phyloP scores from a whole-genome alignment of 179 eudicot species.

The Gypsophila paniculata region DNA sequence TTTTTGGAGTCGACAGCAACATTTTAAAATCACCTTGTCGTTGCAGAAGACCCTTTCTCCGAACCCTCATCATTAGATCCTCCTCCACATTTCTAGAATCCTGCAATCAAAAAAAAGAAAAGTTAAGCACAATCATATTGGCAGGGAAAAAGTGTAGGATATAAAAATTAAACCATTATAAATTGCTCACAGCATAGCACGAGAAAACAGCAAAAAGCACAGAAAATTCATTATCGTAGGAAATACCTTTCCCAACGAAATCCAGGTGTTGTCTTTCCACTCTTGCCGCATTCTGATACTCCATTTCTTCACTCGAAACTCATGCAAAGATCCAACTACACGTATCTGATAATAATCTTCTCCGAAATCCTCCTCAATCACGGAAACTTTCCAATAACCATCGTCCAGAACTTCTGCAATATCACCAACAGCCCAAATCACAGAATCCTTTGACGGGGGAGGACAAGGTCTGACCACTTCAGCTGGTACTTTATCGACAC shows the following conservation, averaged over 20 bases:
- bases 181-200: background rate
- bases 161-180: background rate
- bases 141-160: no score
- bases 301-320: constrained; percentile 33
- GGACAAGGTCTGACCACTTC: constrained; percentile 44
- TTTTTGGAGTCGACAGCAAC: constrained; percentile 13
- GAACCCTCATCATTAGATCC: constrained; percentile 23
- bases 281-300: constrained; percentile 38
- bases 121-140: background rate
- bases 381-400: constrained; percentile 46
- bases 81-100: constrained; percentile 29
- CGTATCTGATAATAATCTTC: constrained; percentile 35
- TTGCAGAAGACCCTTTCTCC: constrained; percentile 17
- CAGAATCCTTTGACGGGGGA: constrained; percentile 15
- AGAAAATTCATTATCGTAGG: background rate
- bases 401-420: constrained; percentile 51
- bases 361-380: constrained; percentile 34
- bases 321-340: constrained; percentile 38
- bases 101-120: constrained; percentile 23
- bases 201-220: background rate
- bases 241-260: constrained; percentile 40
- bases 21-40: constrained; percentile 16
- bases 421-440: constrained; percentile 41
- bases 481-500: constrained; percentile 36
- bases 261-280: constrained; percentile 49